Conservation (phyloP, 805 yeast genomes). For the Scheffersomyces amazonensis region DNA sequence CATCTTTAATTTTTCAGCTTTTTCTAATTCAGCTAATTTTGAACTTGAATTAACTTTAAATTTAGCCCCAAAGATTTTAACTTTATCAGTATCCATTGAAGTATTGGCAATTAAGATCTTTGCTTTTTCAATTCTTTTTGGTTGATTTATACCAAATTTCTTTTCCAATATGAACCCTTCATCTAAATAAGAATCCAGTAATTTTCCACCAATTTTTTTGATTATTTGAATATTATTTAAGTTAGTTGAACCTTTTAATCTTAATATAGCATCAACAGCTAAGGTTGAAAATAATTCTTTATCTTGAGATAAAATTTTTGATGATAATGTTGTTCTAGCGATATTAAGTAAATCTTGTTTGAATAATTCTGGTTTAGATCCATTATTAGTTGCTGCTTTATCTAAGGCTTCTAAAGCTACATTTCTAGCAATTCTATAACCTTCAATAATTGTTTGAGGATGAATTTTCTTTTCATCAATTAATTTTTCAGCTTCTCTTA, state of each 20-base stretch:
- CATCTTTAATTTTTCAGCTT: conserved; percentile 94
- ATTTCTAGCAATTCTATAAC: conserved; percentile 82
- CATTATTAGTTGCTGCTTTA: conserved; percentile 72
- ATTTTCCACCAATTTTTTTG: conserved; percentile 89
- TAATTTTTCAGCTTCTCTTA: conserved; percentile 91
- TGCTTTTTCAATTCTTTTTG: conserved; percentile 79
- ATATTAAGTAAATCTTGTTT: conserved; percentile 77
- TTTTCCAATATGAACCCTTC: conserved; percentile 94
- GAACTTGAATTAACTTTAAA: conserved; percentile 94
- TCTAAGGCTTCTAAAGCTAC: conserved; percentile 85
- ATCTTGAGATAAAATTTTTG: conserved; percentile 93
- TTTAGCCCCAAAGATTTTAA: conserved; percentile 95
- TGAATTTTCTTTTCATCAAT: conserved; percentile 84
- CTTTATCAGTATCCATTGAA: conserved; percentile 95
- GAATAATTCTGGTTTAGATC: conserved; percentile 54
- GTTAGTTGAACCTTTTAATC: conserved; percentile 83
- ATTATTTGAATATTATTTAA: conserved; percentile 91
- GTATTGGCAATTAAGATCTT: conserved; percentile 92
- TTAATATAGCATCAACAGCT: conserved; percentile 91
- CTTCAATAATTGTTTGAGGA: conserved; percentile 97
- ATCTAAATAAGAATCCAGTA: conserved; percentile 88
- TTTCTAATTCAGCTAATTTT: conserved; percentile 89
- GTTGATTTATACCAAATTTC: conserved; percentile 92
- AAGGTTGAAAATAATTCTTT: conserved; percentile 83
- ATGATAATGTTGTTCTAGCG: conserved; percentile 90